These are phyloP conservation scores for Didymella segeticola DNA, from an alignment of 2,329 filamentous ascomycete genomes.

Conservation along the genomic window DNA sequence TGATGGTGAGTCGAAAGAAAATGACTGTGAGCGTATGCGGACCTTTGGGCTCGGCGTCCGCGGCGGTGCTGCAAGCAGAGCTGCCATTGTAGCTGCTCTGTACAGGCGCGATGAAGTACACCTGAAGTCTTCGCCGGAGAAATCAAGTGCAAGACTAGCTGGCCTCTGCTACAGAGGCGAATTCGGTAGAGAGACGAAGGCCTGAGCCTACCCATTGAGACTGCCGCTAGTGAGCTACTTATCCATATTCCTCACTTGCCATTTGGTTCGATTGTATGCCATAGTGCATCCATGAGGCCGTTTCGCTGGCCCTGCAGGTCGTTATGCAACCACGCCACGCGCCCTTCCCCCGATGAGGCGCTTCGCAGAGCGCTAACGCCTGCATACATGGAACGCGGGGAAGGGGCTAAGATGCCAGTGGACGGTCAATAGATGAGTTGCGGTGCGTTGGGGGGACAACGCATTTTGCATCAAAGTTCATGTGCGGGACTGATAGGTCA, in stretches of 20 bases:
- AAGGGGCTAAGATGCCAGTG: conserved; percentile 24
- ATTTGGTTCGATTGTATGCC: conserved; percentile 3
- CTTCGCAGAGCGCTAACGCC: conserved; percentile 21
- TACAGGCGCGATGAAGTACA: background rate
- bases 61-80: conserved; percentile 30
- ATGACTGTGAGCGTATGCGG: conserved; percentile 44
- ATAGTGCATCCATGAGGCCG: conserved; percentile 20
- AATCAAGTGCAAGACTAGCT: background rate
- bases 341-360: conserved; percentile 17
- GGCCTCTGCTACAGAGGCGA: background rate
- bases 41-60: conserved; percentile 46
- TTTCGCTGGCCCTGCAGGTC: conserved; percentile 40
- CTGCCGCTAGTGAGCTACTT: conserved; percentile 24
- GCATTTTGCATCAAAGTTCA: conserved; percentile 40
- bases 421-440: conserved; percentile 17
- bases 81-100: conserved; percentile 26
- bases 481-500: background rate
- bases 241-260: conserved; percentile 8
- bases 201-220: conserved; percentile 5
- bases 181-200: conserved; percentile 10
- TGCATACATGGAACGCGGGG: conserved; percentile 25
- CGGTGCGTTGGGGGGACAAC: conserved; percentile 35
- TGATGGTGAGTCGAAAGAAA: conserved; percentile 41
- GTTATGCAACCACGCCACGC: conserved; percentile 35
- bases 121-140: background rate